Evolutionary conservation across 1,284 basidiomycete species (phyloP), one percentile per base, ranked within the genome.

Genomic region (Leccinum solheimii): DNA sequence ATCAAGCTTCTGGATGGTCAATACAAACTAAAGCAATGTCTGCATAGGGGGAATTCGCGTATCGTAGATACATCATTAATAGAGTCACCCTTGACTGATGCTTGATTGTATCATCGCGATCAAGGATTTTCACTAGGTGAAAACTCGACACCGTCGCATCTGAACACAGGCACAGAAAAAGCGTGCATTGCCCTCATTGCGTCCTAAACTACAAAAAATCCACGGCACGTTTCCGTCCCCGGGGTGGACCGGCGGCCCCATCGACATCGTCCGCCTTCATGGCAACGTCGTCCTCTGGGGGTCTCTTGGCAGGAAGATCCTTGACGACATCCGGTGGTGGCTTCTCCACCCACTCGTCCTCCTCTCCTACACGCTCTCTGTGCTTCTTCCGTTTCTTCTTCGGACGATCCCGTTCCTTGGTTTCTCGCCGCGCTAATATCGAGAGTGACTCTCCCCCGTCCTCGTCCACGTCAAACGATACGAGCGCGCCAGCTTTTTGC

Each of bases 391-490:
- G 76, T 63, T 78, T 80, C 68, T 80, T 81, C 70, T 79, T 80
- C 9, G 80, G 77, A 50, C 78, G 79, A n/a, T 76, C 67, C 40
- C 80, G 74, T 21, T 81, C 80, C 59, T 77, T 80, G 1, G 72
- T 65, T n/a, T 71, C 73, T 34, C 64, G 58, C 11, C 58, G 64
- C 0, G 66, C 63, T n/a, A 49, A 57, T 67, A 71, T 71, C 59
- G 69, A 77, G 61, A 73, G 67, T 34, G 68, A 80, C 62, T 76
- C 81, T 45, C 70, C 79, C 0, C 78, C 81, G 19, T 82, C 86
- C 55, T 87, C 89, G 49, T 88, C 89, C 64, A 78, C 79, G 57
- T 83, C 84, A 68, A 94, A 93, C 3, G 90, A 92, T 48, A 91
- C 81, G 9, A 90, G 78, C 10, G 82, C 80, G 19, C 65, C 68